Conservation (phyloP, 129 eudicot genomes). For the Flaveria bidentis region DNA sequence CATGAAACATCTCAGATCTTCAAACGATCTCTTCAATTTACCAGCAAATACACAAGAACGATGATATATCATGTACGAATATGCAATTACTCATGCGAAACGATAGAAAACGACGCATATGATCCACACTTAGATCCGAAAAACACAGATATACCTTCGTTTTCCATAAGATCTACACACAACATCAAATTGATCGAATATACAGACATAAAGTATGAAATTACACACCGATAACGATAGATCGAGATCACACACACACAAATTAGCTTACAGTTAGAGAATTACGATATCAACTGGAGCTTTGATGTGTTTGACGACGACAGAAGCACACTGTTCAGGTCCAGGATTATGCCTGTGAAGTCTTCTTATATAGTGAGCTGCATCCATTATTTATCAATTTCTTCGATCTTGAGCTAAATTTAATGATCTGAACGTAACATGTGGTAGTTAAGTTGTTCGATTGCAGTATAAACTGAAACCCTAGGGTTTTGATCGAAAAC, state of each 20-base stretch:
- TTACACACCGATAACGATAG: not conserved
- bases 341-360: constrained; percentile 51
- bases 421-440: not conserved
- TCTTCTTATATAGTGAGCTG: constrained; percentile 40
- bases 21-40: no score
- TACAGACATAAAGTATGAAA: not conserved
- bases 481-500: not conserved
- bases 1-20: no score
- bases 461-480: not conserved
- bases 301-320: constrained; percentile 65
- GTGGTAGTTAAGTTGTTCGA: not conserved
- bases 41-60: no score
- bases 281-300: constrained; percentile 78
- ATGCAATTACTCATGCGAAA: not conserved
- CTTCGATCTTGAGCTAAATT: not conserved
- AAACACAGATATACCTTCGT: not conserved
- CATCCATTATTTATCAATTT: constrained; percentile 36
- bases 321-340: constrained; percentile 56
- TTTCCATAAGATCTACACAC: not conserved
- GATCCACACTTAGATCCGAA: not conserved
- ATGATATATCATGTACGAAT: not conserved
- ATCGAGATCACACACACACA: not conserved
- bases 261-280: not conserved
- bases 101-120: not conserved
- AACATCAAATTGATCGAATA: not conserved